These are phyloP conservation scores for Cordyceps cicadae DNA, from an alignment of 2,329 filamentous ascomycete genomes.

Conservation along the genomic window DNA sequence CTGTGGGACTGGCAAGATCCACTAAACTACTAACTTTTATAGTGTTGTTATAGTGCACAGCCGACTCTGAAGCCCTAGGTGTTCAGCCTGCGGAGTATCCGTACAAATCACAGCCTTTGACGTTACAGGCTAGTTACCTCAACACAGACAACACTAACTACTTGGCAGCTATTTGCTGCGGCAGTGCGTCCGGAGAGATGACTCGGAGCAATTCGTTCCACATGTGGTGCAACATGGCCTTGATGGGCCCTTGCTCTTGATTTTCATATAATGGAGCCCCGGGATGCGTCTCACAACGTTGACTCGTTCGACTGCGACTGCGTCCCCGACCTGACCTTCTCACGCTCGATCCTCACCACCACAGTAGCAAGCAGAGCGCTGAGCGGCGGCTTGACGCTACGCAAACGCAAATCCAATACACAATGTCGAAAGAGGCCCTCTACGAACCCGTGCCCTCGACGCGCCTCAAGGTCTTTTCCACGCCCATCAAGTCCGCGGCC, in stretches of 20 bases:
- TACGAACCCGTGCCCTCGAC: constrained; percentile 7
- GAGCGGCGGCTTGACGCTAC: not conserved
- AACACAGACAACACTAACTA: no score
- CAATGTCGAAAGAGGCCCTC: constrained; percentile 9
- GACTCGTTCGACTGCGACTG: not conserved
- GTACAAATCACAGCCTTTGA: not conserved
- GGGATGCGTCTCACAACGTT: not conserved
- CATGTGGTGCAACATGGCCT: not conserved
- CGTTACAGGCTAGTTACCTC: not conserved
- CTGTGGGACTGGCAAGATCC: not conserved
- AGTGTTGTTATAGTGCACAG: no score
- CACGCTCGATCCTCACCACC: no score
- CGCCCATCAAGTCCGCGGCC: not conserved
- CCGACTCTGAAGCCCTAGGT: no score
- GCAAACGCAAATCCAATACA: not conserved
- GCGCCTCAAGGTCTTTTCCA: constrained; percentile 9
- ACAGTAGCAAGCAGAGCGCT: no score
- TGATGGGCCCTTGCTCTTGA: not conserved
- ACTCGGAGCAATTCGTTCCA: not conserved
- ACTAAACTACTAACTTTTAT: no score
- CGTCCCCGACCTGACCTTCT: not conserved
- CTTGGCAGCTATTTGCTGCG: not conserved
- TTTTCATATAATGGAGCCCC: not conserved
- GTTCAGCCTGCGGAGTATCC: no score
- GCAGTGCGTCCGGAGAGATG: not conserved